These are phyloP conservation scores for Barbarea vulgaris DNA, from an alignment of 345 rosid species.

Conservation along the genomic window DNA sequence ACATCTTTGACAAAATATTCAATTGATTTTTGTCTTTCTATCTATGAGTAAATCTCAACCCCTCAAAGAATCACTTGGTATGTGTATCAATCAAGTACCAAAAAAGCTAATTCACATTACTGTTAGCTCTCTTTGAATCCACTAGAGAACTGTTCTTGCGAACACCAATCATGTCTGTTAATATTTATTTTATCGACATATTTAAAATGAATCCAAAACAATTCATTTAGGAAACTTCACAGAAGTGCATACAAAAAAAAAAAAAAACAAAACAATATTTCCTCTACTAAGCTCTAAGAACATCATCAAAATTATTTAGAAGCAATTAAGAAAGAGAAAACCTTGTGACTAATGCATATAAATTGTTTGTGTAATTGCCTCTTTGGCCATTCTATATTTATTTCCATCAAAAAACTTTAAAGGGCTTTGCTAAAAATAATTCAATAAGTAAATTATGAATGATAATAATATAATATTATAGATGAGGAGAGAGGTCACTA, in stretches of 20 bases:
- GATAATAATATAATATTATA: slow-evolving; percentile 21
- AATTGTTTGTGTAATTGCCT: neutral
- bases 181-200: neutral
- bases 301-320: neutral
- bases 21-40: neutral
- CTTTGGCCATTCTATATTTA: neutral
- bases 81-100: slow-evolving; percentile 31
- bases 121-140: slow-evolving; percentile 19
- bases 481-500: slow-evolving; percentile 37
- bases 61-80: slow-evolving; percentile 30
- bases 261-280: neutral
- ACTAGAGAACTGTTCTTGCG: slow-evolving; percentile 18
- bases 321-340: slow-evolving; percentile 1
- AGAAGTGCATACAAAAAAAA: neutral
- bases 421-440: neutral
- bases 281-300: neutral
- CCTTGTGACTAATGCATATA: neutral
- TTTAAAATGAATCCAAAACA: neutral
- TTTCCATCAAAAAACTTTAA: neutral
- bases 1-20: slow-evolving; percentile 24
- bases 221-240: neutral
- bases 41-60: slow-evolving; percentile 29
- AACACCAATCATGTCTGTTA: slow-evolving; percentile 14
- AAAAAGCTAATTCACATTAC: slow-evolving; percentile 28
- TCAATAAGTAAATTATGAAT: neutral